Conservation (phyloP, 2,329 filamentous ascomycete genomes). For the Cordyceps cateniannulata region DNA sequence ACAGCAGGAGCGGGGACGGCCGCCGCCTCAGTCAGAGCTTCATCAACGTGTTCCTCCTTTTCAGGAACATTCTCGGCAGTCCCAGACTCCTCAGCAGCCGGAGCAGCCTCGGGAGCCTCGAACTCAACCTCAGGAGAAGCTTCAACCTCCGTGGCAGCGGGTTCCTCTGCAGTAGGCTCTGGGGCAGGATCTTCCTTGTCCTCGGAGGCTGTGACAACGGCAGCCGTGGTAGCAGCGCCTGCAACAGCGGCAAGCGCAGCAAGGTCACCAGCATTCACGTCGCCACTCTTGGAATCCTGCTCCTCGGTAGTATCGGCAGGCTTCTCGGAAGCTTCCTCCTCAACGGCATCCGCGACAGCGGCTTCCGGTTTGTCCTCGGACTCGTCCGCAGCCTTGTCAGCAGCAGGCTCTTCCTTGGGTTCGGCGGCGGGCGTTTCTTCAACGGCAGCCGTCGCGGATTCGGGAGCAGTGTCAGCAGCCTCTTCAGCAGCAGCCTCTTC, state of each 20-base stretch:
- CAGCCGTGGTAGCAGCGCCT: conserved; percentile 1
- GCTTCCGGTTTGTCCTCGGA: neutral
- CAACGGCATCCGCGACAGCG: too few relatives aligned
- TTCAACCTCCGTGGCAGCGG: conserved; percentile 6
- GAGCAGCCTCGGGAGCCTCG: neutral
- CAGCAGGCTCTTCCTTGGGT: neutral
- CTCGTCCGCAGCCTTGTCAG: neutral
- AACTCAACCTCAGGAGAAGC: neutral
- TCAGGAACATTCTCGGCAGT: neutral
- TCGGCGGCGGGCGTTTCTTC: neutral
- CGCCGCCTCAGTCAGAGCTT: neutral
- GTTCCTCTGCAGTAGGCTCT: neutral
- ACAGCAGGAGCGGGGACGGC: conserved; percentile 7
- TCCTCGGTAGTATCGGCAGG: neutral
- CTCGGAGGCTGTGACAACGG: neutral
- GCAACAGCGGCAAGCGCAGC: neutral
- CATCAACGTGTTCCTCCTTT: too few relatives aligned
- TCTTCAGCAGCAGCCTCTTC: neutral
- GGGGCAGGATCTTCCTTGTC: conserved; percentile 5
- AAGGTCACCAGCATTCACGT: neutral
- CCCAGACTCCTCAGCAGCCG: neutral
- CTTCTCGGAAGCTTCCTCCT: neutral
- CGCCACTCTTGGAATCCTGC: neutral
- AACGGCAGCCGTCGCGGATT: neutral
- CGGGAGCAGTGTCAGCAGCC: neutral